A percentile compares a stretch with the other conserved stretches of the same genome.
Conservation (phyloP, 805 yeast species). For the Kazachstania psychrophila region DNA sequence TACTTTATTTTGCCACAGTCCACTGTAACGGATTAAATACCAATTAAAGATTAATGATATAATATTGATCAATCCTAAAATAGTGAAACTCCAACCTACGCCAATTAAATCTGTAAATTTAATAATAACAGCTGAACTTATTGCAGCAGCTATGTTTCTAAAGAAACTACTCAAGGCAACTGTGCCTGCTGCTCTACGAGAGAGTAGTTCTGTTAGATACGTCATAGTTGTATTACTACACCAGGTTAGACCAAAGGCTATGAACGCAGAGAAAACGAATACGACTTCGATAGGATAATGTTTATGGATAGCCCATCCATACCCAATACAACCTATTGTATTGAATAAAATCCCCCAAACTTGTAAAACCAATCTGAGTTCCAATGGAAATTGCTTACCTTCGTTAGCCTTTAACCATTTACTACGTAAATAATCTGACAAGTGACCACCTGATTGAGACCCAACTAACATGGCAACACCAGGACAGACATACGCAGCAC, state of each 20-base stretch:
- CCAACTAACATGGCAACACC: slow-evolving; percentile 42
- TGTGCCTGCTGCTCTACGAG: slow-evolving; percentile 42
- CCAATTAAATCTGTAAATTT: slow-evolving; percentile 33
- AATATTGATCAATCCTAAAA: slow-evolving; percentile 34
- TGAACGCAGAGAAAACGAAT: slow-evolving; percentile 37
- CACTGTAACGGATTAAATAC: slow-evolving; percentile 16
- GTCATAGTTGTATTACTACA: slow-evolving; percentile 46
- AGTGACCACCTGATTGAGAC: slow-evolving; percentile 40
- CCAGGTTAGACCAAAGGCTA: slow-evolving; percentile 49
- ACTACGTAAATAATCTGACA: slow-evolving; percentile 35
- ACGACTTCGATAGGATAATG: slow-evolving; percentile 33
- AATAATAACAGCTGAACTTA: slow-evolving; percentile 40
- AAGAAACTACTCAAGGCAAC: slow-evolving; percentile 47
- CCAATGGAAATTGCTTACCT: slow-evolving; percentile 35
- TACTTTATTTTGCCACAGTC: slow-evolving; percentile 12
- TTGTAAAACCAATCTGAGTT: slow-evolving; percentile 38
- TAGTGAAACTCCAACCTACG: slow-evolving; percentile 47
- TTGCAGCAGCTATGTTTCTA: slow-evolving; percentile 46
- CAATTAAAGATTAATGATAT: slow-evolving; percentile 18
- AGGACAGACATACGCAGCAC: slow-evolving; percentile 45
- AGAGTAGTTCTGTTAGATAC: slow-evolving; percentile 42
- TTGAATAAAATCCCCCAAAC: slow-evolving; percentile 36
- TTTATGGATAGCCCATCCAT: slow-evolving; percentile 43
- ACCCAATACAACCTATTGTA: slow-evolving; percentile 39
- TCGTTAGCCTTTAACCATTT: slow-evolving; percentile 23